phyloP scores from a whole-genome alignment of 2,329 filamentous ascomycete species.

The Fusarium decemcellulare region DNA sequence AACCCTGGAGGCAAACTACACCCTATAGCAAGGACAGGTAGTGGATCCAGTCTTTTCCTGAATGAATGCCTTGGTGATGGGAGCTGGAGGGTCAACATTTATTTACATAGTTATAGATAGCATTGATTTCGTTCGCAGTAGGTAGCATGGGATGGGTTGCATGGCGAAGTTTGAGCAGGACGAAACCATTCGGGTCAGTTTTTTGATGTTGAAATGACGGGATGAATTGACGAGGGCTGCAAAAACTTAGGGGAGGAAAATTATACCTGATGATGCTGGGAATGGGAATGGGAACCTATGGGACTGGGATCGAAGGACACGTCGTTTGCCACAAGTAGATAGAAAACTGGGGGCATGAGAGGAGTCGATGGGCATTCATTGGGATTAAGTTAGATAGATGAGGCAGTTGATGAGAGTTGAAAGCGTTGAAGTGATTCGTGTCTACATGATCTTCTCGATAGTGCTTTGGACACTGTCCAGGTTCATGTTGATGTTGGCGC shows the following conservation, averaged over 20 bases:
- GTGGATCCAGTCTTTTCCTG: slow-evolving; percentile 8
- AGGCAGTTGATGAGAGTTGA: slow-evolving; percentile 23
- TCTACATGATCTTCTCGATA: neutral
- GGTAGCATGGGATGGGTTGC: slow-evolving; percentile 44
- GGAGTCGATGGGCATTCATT: slow-evolving; percentile 32
- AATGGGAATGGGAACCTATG: neutral
- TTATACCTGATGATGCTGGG: slow-evolving; percentile 30
- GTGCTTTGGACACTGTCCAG: neutral
- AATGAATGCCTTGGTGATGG: slow-evolving; percentile 25
- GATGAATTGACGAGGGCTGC: slow-evolving; percentile 36
- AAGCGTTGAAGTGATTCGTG: neutral
- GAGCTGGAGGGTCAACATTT: slow-evolving; percentile 28
- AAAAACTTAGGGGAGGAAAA: slow-evolving; percentile 31
- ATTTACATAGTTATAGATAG: slow-evolving; percentile 50
- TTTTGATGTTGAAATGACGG: slow-evolving; percentile 41
- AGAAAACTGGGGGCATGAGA: slow-evolving; percentile 26
- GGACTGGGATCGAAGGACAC: slow-evolving; percentile 23
- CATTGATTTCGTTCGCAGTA: slow-evolving; percentile 45
- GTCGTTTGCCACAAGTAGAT: slow-evolving; percentile 34
- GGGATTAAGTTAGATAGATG: slow-evolving; percentile 39
- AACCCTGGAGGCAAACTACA: slow-evolving; percentile 64
- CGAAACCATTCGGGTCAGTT: slow-evolving; percentile 31
- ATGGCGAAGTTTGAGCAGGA: slow-evolving; percentile 39
- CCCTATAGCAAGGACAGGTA: slow-evolving; percentile 49
- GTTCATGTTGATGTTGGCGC: neutral